Evolutionary conservation across 495 filamentous ascomycete genomes (phyloP).

Genomic region (Glonium stellatum): DNA sequence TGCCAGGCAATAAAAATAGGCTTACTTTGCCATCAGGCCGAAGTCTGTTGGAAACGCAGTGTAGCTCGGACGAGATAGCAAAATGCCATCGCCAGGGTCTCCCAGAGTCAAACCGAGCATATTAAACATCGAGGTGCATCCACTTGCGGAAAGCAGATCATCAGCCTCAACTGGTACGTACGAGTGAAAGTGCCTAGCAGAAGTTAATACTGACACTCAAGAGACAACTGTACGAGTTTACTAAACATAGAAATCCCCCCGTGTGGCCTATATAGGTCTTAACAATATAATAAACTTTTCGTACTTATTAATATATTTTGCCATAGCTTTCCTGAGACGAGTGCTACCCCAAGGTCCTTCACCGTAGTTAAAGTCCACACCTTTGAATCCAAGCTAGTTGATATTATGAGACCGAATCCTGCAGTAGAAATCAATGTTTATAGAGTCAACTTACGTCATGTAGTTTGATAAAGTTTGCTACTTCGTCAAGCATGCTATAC

Average conservation of each 20-base stretch:
- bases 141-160: slow-evolving; percentile 21
- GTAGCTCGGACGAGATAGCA: slow-evolving; percentile 27
- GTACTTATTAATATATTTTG: slow-evolving; percentile 25
- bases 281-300: neutral
- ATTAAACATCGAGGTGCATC: slow-evolving; percentile 18
- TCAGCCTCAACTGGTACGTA: slow-evolving; percentile 5
- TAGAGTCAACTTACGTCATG: too few relatives aligned
- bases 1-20: neutral
- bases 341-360: slow-evolving; percentile 27
- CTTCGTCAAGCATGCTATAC: slow-evolving; percentile 4
- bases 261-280: too few relatives aligned
- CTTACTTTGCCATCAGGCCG: slow-evolving; percentile 12
- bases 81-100: slow-evolving; percentile 27
- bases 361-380: slow-evolving; percentile 26
- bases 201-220: neutral
- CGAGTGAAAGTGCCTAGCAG: slow-evolving; percentile 20
- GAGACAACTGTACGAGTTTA: too few relatives aligned
- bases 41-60: slow-evolving; percentile 24
- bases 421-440: too few relatives aligned
- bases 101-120: slow-evolving; percentile 24
- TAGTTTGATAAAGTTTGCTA: slow-evolving; percentile 9
- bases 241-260: too few relatives aligned
- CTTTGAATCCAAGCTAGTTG: neutral
- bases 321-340: slow-evolving; percentile 25
- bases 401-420: neutral